Percentiles rank a stretch among this genome's conserved stretches.
These are phyloP conservation scores for Porpolomopsis calyptriformis DNA, from an alignment of 768 basidiomycete genomes.

Conservation along the genomic window DNA sequence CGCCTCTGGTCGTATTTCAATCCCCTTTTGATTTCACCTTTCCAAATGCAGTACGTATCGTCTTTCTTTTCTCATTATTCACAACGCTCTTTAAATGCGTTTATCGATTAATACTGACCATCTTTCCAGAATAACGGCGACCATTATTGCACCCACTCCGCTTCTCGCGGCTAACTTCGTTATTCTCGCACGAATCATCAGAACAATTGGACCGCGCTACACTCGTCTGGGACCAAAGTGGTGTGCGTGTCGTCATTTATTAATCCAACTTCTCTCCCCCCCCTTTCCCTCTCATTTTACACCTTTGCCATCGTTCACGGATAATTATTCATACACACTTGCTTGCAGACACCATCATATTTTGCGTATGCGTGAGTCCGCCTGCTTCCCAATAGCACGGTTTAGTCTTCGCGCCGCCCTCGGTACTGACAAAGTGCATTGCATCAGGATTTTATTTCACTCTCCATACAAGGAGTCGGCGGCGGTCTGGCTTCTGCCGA, in stretches of 20 bases:
- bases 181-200: conserved; percentile 38
- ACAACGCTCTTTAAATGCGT: neutral
- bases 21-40: conserved; percentile 18
- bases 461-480: conserved; percentile 56
- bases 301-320: neutral
- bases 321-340: neutral
- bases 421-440: neutral
- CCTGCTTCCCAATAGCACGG: neutral
- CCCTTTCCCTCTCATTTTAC: conserved; percentile 7
- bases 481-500: conserved; percentile 39
- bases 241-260: conserved; percentile 21
- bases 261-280: conserved; percentile 12
- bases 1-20: conserved; percentile 39
- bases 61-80: neutral
- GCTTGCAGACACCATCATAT: conserved; percentile 28
- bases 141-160: conserved; percentile 46
- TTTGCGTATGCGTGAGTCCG: conserved; percentile 25
- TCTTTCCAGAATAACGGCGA: conserved; percentile 26
- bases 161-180: conserved; percentile 48
- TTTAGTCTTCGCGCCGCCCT: neutral
- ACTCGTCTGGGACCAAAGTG: conserved; percentile 35
- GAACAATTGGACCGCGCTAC: conserved; percentile 33
- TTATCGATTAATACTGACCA: neutral
- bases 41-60: conserved; percentile 31
- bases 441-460: conserved; percentile 41